Evolutionary conservation across 106 monocot species (phyloP).

Genomic region (Dioscorea zingiberensis): DNA sequence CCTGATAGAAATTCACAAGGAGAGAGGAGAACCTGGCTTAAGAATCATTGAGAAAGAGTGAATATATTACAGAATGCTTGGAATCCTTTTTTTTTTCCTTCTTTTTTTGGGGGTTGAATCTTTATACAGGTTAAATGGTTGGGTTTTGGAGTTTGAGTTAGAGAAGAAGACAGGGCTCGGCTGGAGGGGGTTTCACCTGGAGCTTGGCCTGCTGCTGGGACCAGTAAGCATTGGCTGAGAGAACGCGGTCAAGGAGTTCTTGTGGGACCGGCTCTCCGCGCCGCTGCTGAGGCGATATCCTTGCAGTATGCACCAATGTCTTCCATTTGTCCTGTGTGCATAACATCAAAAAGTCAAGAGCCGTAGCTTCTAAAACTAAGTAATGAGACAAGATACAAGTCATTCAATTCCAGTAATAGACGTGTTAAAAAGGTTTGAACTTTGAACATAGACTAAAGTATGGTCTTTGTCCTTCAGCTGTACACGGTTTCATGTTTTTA

Average conservation of each 20-base stretch:
- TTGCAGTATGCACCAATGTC: constrained; percentile 50
- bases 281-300: constrained; percentile 49
- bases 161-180: constrained; percentile 18
- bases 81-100: neutral
- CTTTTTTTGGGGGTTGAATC: neutral
- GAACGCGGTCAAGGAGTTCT: constrained; percentile 46
- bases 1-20: constrained; percentile 20
- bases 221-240: constrained; percentile 43
- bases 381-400: too few species aligned
- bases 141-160: neutral
- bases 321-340: constrained; percentile 50
- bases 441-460: too few species aligned
- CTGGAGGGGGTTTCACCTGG: constrained; percentile 14
- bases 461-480: too few species aligned
- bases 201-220: constrained; percentile 41
- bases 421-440: too few species aligned
- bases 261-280: constrained; percentile 60
- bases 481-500: too few species aligned
- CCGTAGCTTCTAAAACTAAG: neutral
- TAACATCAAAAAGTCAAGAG: neutral
- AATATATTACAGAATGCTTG: constrained; percentile 11
- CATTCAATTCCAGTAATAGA: too few species aligned
- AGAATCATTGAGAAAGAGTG: neutral
- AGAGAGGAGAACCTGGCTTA: constrained; percentile 7
- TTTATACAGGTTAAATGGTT: neutral